Evolutionary conservation across 495 filamentous ascomycete species (phyloP), one percentile per base, ranked within the genome.

Genomic region (Penicillium odoratum): DNA sequence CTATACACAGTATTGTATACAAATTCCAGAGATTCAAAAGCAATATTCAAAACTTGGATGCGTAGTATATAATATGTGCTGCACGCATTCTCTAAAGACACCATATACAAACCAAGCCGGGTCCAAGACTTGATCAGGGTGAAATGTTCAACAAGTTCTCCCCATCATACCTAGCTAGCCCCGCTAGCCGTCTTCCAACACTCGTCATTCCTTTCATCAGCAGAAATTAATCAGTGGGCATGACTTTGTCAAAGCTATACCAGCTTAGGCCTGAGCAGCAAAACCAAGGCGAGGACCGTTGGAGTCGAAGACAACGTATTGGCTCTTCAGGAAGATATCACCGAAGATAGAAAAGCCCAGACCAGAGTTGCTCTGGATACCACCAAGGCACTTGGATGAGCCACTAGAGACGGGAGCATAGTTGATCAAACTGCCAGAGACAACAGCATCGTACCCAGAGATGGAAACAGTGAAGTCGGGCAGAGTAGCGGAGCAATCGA

Each of bases 311-410:
- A 94, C 84, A 18, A 87, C 89, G 65, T 88, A 92, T 61, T 90
- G 85, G 57, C 82, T 81, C 79, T 93, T 92, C 58, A 94, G 80
- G 64, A 89, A 90, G 47, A 92, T 80, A 57, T 92, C 90, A 42
- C 90, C 89, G 52, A 87, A 85, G 69, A 94, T 91, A 55, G 79
- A 79, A 66, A 90, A 83, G 25, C 78, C 82, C 28, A 90, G 77
- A 50, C 84, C 84, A 13, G 73, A 70, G 71, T 86, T 83, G 52
- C 69, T 69, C 74, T 90, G 87, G 56, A 90, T 78, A 18, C 83
- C 83, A 51, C 88, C 88, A 64, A 77, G 85, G 74, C 88, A 90
- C 53, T 64, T 78, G 44, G 70, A 78, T 51, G 78, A 72, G 48
- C 68, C 70, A 15, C 71, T 64, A 18, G 68, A 71, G 62, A 76